Evolutionary conservation across 345 rosid species (phyloP).

Genomic region (Heritiera littoralis): DNA sequence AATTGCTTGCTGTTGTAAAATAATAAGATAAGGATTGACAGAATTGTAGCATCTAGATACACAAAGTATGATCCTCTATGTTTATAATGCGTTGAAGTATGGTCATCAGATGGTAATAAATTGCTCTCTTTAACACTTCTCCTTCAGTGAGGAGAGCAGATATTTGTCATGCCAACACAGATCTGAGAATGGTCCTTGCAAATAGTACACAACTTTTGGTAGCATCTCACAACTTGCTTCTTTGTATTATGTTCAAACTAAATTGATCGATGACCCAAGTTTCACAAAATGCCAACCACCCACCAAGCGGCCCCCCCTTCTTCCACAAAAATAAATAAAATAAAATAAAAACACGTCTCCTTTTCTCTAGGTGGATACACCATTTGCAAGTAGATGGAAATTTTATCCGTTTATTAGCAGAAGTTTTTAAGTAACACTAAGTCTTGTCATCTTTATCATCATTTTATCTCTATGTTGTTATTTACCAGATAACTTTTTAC

Average conservation of each 20-base stretch:
- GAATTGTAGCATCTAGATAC: background rate
- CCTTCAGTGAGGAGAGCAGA: background rate
- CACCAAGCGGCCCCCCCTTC: background rate
- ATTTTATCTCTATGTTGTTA: background rate
- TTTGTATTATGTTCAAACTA: background rate
- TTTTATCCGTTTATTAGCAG: background rate
- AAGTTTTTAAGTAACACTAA: background rate
- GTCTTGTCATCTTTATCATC: background rate
- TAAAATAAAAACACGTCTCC: background rate
- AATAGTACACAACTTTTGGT: background rate
- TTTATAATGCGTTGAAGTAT: background rate
- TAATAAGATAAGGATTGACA: background rate
- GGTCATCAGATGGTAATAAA: constrained; percentile 2
- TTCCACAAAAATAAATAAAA: background rate
- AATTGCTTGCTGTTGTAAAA: constrained; percentile 9
- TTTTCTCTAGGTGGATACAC: background rate
- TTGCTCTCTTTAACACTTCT: background rate
- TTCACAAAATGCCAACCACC: background rate
- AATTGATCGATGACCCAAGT: background rate
- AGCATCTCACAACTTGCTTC: background rate
- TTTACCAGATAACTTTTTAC: background rate
- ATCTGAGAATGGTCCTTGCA: background rate
- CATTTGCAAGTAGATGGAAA: background rate
- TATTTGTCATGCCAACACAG: background rate
- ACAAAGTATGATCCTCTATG: background rate